Evolutionary conservation across 78 protist genomes (phyloP).

Genomic region (Chrysochromulina parva): DNA sequence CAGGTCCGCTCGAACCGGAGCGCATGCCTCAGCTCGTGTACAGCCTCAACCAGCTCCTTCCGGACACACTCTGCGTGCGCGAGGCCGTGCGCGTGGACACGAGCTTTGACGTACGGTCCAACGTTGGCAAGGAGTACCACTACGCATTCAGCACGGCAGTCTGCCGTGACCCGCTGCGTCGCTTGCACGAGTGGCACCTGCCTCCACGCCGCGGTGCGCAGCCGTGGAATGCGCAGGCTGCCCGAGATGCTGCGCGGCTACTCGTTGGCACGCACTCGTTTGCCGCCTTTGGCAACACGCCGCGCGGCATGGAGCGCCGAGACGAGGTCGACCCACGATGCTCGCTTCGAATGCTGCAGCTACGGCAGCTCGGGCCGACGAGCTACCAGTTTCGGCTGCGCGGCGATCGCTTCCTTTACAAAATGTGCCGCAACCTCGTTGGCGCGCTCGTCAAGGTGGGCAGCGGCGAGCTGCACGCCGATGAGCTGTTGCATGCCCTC

Average conservation of each 20-base stretch:
- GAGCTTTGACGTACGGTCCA: background rate
- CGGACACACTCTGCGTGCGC: background rate
- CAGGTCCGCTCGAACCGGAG: background rate
- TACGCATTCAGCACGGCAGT: background rate
- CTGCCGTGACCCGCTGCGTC: background rate
- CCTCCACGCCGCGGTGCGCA: background rate
- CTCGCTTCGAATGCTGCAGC: background rate
- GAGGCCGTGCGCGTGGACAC: background rate
- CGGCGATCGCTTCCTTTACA: constrained; percentile 17
- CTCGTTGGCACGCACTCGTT: background rate
- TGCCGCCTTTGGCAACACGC: background rate
- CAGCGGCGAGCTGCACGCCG: background rate
- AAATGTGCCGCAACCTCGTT: background rate
- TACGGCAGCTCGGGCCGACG: background rate
- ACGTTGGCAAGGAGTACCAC: background rate
- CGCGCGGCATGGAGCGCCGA: background rate
- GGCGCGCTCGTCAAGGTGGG: background rate
- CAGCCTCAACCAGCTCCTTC: constrained; percentile 10
- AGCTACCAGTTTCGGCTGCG: background rate
- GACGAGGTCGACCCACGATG: background rate
- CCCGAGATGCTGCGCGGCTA: background rate
- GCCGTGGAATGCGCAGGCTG: background rate
- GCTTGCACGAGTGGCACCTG: background rate
- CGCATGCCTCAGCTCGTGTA: background rate
- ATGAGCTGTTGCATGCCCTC: background rate